A percentile compares a stretch with the other conserved stretches of the same genome.
These are phyloP conservation scores for Neurospora sublineolata DNA, from an alignment of 495 filamentous ascomycete species.

Conservation along the genomic window DNA sequence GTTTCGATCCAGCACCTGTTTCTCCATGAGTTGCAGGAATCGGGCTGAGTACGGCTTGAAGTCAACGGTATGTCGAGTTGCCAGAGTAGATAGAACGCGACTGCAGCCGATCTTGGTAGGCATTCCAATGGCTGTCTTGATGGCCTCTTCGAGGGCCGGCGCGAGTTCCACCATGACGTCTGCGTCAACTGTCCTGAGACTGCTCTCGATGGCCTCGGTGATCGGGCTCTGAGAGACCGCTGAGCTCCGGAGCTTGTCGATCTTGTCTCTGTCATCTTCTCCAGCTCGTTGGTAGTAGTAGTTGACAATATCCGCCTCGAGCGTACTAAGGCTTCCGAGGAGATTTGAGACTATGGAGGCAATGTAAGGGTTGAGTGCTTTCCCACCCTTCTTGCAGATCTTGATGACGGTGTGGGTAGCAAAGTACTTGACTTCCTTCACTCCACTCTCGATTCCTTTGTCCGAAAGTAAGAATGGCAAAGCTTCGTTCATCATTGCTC, in stretches of 20 bases:
- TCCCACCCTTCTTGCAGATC: constrained; percentile 75
- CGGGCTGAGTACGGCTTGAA: constrained; percentile 67
- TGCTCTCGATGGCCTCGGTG: constrained; percentile 85
- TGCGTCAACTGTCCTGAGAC: constrained; percentile 74
- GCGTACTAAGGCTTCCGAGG: constrained; percentile 65
- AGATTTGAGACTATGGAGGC: constrained; percentile 71
- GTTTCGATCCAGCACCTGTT: constrained; percentile 76
- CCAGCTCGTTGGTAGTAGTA: constrained; percentile 83
- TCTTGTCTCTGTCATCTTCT: constrained; percentile 73
- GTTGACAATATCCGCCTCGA: constrained; percentile 80
- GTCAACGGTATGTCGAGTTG: constrained; percentile 59
- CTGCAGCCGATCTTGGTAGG: constrained; percentile 87
- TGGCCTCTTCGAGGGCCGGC: constrained; percentile 56
- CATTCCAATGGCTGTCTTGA: constrained; percentile 78
- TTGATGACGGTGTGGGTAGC: constrained; percentile 67
- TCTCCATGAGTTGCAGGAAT: constrained; percentile 66
- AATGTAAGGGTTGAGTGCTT: constrained; percentile 64
- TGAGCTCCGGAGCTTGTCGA: constrained; percentile 74
- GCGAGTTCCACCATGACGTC: constrained; percentile 61
- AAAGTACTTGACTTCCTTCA: constrained; percentile 70
- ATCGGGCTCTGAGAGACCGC: constrained; percentile 77
- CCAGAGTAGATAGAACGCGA: constrained; percentile 76
- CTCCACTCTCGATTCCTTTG: constrained; percentile 75
- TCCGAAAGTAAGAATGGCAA: constrained; percentile 86
- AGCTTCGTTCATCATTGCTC: constrained; percentile 67